phyloP scores from a whole-genome alignment of 495 filamentous ascomycete genomes.

The Xanthoparmelia taractica region DNA sequence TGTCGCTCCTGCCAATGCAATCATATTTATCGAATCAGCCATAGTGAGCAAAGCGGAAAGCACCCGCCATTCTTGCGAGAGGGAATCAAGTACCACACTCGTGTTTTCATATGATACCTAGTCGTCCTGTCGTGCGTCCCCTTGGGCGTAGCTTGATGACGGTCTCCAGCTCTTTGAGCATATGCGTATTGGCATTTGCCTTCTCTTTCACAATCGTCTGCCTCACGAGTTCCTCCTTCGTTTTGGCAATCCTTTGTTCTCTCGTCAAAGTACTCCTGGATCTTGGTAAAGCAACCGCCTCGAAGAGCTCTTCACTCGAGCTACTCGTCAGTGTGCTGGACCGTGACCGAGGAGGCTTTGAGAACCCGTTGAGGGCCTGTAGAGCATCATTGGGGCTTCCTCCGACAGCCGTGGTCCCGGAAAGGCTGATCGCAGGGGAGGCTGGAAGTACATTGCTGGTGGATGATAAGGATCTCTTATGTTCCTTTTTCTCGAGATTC shows the following conservation, averaged over 20 bases:
- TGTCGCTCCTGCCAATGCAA: constrained; percentile 11
- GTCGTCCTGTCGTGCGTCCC: constrained; percentile 39
- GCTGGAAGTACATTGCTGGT: constrained; percentile 62
- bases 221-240: constrained; percentile 75
- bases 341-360: constrained; percentile 21
- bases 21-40: background rate
- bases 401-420: constrained; percentile 79
- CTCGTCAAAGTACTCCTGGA: constrained; percentile 66
- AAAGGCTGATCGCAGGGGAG: constrained; percentile 72
- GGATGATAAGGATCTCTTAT: constrained; percentile 57
- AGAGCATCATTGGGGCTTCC: constrained; percentile 70
- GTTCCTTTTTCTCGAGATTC: constrained; percentile 64
- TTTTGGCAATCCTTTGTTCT: constrained; percentile 81
- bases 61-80: background rate
- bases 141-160: constrained; percentile 71
- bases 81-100: background rate
- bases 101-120: constrained; percentile 40
- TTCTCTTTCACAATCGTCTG: constrained; percentile 62
- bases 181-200: constrained; percentile 68
- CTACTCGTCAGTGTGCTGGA: constrained; percentile 36
- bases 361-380: constrained; percentile 59
- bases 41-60: constrained; percentile 8
- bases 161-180: constrained; percentile 86
- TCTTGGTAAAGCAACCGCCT: constrained; percentile 73
- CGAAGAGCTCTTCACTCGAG: constrained; percentile 73